A percentile compares a stretch with the other conserved stretches of the same genome.
Evolutionary conservation across 768 basidiomycete species (phyloP).

Genomic region (Suillus decipiens): DNA sequence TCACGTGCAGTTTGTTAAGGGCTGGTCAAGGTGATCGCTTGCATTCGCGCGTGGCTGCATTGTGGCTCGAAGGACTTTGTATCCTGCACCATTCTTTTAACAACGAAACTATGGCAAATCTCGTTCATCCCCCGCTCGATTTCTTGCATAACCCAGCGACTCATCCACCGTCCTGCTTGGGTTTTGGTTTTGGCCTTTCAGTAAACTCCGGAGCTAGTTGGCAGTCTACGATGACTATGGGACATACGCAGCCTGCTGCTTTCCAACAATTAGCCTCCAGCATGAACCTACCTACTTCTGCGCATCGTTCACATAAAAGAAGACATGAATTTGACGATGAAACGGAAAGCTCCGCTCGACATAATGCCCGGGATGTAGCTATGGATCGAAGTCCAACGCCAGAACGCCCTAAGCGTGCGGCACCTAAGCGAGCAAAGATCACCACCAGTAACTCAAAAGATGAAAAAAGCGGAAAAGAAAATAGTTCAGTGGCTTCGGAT

Average conservation of each 20-base stretch:
- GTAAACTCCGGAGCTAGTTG: constrained; percentile 47
- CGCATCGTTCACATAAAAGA: constrained; percentile 58
- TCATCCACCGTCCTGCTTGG: constrained; percentile 65
- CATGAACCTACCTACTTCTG: constrained; percentile 41
- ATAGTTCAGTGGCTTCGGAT: constrained; percentile 40
- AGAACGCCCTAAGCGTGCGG: constrained; percentile 69
- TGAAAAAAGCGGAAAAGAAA: constrained; percentile 48
- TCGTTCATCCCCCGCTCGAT: constrained; percentile 64
- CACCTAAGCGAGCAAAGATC: constrained; percentile 61
- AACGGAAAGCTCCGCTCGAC: constrained; percentile 37
- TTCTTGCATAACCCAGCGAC: constrained; percentile 60
- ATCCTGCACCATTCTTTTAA: constrained; percentile 18
- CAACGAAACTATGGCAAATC: constrained; percentile 63
- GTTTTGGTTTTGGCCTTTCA: constrained; percentile 70
- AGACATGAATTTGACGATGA: constrained; percentile 74
- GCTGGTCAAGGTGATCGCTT: constrained; percentile 28
- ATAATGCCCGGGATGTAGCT: constrained; percentile 53
- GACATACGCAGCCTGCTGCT: constrained; percentile 43
- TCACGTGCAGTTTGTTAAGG: constrained; percentile 39
- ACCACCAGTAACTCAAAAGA: constrained; percentile 38
- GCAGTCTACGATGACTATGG: constrained; percentile 44
- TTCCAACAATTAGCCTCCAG: constrained; percentile 59
- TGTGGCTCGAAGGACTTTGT: constrained; percentile 14
- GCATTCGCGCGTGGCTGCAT: constrained; percentile 4
- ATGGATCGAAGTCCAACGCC: constrained; percentile 90